phyloP scores from a whole-genome alignment of 2,329 filamentous ascomycete genomes.

The Pseudogymnoascus sp. region DNA sequence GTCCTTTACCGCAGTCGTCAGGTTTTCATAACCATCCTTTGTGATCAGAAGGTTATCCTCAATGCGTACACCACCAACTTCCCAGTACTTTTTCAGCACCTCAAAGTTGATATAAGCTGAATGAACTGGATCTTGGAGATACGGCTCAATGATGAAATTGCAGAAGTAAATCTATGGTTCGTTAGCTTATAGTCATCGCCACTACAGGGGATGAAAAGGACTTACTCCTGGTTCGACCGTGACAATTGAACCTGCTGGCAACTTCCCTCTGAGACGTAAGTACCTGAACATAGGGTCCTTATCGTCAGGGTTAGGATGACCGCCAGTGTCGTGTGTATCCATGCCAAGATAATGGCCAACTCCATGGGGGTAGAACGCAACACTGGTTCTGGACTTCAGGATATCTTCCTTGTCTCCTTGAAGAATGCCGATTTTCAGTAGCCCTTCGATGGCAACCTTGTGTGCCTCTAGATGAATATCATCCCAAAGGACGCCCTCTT shows the following conservation, averaged over 20 bases:
- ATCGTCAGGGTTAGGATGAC: conserved; percentile 70
- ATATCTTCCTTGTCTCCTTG: conserved; percentile 62
- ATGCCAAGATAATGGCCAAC: conserved; percentile 86
- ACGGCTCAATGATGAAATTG: conserved; percentile 77
- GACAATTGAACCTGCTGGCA: conserved; percentile 75
- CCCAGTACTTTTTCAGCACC: conserved; percentile 72
- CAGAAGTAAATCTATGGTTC: conserved; percentile 72
- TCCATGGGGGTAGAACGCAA: conserved; percentile 87
- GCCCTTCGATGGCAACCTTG: conserved; percentile 69
- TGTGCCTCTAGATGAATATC: conserved; percentile 75
- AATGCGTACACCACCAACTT: conserved; percentile 65
- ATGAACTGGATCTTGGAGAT: conserved; percentile 62
- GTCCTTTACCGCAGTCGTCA: conserved; percentile 65
- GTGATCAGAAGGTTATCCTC: conserved; percentile 70
- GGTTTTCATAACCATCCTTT: conserved; percentile 57
- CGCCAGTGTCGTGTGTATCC: conserved; percentile 84
- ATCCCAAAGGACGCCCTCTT: conserved; percentile 69
- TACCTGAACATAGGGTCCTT: conserved; percentile 80
- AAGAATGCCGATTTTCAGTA: conserved; percentile 68
- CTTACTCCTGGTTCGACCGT: conserved; percentile 88
- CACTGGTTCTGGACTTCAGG: conserved; percentile 67
- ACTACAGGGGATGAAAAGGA: conserved; percentile 18
- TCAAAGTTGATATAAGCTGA: conserved; percentile 66
- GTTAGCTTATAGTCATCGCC: conserved; percentile 3
- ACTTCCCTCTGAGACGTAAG: conserved; percentile 63